Base-by-base conservation (phyloP, 2,329 filamentous ascomycete species). In the Cercospora citrullina region DNA sequence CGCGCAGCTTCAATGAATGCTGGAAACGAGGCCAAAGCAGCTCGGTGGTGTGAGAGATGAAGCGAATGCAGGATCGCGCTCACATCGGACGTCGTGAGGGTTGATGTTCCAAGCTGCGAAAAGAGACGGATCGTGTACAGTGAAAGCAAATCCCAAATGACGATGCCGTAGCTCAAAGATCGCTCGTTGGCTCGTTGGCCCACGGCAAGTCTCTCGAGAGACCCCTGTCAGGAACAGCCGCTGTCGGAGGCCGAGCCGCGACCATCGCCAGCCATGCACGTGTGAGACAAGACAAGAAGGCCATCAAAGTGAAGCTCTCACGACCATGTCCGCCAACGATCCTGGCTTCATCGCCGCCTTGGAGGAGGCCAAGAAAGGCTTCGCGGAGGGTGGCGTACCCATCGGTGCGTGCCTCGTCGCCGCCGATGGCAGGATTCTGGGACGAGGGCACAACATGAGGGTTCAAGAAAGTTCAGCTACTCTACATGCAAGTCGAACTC, bases 371-470 rank as follows among this genome's bases (percentile, higher is more conserved):
- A 84, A 81, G 74, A 79, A 83, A 72, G 84, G 87, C 62, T 81
- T 80, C 62, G 78, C 79, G n/a, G 86, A 89, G 77, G 86, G 86
- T 61, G 87, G 86, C 55, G 83, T 88, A 2, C 86, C 87, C 1
- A 83, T 80, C 59, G 87, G 87, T 53, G 87, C 87, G 53, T 85
- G 82, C 67, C 82, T 94, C 28, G 85, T 93, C n/a, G 86, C 87
- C 45, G 85, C 85, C 66, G 86, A 91, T 72, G 91, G 91, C 69
- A 88, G 84, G 70, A 86, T 93, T 48, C 82, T 93, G 4, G 91
- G 91, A 18, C 83, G 86, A 67, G 91, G 91, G 10, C 91, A 91
- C 77, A 94, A 94, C 75, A 88, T 90, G 88, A 66, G 91, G 65
- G 86, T 92, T 18, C 91, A 94, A 79, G 89, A 89, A 66, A 86